Evolutionary conservation across 108 stramenopile genomes (phyloP), one percentile per base, ranked within the genome.

Genomic region (Cyclostephanos invisitatus): DNA sequence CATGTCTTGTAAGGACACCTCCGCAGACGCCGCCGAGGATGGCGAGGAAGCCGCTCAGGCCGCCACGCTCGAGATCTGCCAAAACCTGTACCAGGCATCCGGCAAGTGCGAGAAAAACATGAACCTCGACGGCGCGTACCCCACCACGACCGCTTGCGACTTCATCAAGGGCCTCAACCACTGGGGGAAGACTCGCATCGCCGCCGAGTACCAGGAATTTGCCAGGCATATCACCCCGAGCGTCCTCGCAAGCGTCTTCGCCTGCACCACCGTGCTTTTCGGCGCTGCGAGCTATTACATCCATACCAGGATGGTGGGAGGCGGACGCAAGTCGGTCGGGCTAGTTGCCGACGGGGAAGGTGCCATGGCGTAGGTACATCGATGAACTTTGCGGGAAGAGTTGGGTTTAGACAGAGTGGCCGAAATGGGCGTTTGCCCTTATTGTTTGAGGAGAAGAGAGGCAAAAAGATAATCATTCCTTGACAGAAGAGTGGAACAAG

Each of bases 31-130:
- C 18, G 10, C 40, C 10, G 60, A 70, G 17, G 69, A 70, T 15
- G 57, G 10, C 20, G 18, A 59, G 2, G 57, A 51, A n/a, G 58
- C 8, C 6, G 18, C 59, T 28, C 27, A 70, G 36, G 59, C 59
- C 15, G 15, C 59, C 17, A 20, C 60, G 1, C 17, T 28, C 8
- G 58, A 70, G 29, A 32, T 70, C n/a, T 70, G 69, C 25, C 51
- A 70, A 28, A 27, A 24, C 37, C 69, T 70, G 12, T 70, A 70
- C 47, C 58, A 70, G 28, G 32, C 49, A 1, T 28, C 69, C 14
- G 69, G 69, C 37, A 70, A 70, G 58, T 70, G 69, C n/a, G 69
- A 70, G 15, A 29, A 57, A 0, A 36, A 36, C 49, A 18, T 70
- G 27, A 62, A 70, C 21, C 27, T 46, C 28, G 25, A 64, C 29